Base-by-base conservation (phyloP, 2,329 filamentous ascomycete genomes). In the Cephalotrichum gorgonifer region DNA sequence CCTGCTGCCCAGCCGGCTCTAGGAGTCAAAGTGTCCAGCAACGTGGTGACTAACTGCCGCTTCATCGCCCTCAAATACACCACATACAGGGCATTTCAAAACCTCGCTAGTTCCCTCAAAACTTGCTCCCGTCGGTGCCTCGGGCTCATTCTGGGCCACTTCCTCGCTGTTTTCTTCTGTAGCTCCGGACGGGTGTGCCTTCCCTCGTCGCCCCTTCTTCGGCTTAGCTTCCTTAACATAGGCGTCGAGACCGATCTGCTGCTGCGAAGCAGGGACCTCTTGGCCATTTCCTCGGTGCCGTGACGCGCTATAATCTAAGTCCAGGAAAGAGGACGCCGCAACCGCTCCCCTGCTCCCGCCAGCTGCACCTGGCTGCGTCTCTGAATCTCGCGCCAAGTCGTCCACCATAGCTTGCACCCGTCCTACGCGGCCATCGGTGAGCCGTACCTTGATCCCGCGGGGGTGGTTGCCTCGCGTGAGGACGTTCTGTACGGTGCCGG, bases 371-470 rank as follows among this genome's bases (percentile, higher is more conserved):
- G 44, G 2, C 25, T 14, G 27, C 28, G 22, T 12, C 5, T 30
- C 23, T 43, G 38, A 17, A 45, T 20, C 26, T 30, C 11, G 15
- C 15, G 43, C 9, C 42, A 38, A 48, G 52, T 47, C 44, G 47
- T 51, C 15, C 64, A 51, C 69, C 63, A 87, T 73, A 42, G 73
- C 69, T 63, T 90, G 86, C 26, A 91, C 86, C 15, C 86, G 70
- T 2, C 86, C 86, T 3, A 91, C 78, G 25, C 83, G 73, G 1
- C 86, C 86, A 61, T 86, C 84, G 1, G 69, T 66, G 6, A 91
- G 70, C 2, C 86, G 78, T 23, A 90, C 85, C 63, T 90, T 91
- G 67, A 90, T 86, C 31, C 86, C 86, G 9, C 84, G 75, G 3
- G 85, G 84, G 57, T 91, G 86, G 55, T 90, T 79, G 25, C 85